Base-by-base conservation (phyloP, 2,329 filamentous ascomycete species). In the Pseudopithomyces maydicus region DNA sequence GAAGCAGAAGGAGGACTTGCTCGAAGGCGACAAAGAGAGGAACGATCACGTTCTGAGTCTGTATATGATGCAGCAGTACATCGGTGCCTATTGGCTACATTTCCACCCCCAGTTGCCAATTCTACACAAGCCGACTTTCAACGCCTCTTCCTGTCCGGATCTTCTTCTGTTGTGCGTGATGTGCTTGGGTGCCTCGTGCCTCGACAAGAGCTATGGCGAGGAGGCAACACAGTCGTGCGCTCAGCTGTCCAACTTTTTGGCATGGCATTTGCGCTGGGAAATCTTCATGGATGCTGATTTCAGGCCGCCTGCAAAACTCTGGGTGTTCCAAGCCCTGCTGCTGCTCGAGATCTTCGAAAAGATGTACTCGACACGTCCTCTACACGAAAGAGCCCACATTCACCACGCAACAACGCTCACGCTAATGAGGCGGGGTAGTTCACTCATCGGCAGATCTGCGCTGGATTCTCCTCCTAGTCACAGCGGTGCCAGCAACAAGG, bases 361-460 rank as follows among this genome's bases (percentile, higher is more conserved):
- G 81, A 95, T 97, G 90, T 98, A 94, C 74, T 95, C 92, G 38
- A 97, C 94, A 0, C 85, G 93, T 62, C 89, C 91, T 56, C 81
- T 98, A 32, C 95, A 99, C 75, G 95, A 99, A 77, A 85, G 95
- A 63, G 94, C 94, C 1, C 94, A 98, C 67, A 97, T 98, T 44
- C 94, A 98, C 70, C 95, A 99, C 72, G 94, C 94, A 14, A 97
- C 94, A 0, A 97, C 93, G 0, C 87, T 99, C 62, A 97, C 93
- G 0, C 80, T 98, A 57, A 98, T 99, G 94, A 89, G 95, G 35
- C 86, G 95, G 67, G 95, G 95, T 5, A 90, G 92, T 67, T 96
- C 93, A 1, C 80, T 99, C 14, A 93, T 97, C 61, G 94, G 93
- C 8, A 88, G 91, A 64, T 92, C 91, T 15, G 86, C 91, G 0